Conservation (phyloP, 78 protist genomes). For the Capsaspora owczarzaki region DNA sequence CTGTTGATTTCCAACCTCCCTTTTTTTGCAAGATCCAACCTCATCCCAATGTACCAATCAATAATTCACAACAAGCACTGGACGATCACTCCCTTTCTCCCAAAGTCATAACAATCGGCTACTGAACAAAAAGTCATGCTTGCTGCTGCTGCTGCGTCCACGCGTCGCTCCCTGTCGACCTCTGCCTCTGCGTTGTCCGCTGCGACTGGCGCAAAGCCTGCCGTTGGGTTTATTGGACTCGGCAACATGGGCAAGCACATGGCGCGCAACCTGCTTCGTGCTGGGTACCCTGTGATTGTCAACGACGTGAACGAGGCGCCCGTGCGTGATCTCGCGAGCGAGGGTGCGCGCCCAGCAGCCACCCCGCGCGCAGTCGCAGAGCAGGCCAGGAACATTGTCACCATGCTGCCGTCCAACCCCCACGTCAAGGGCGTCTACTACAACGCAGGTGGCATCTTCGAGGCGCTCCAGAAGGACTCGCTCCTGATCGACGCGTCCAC, state of each 20-base stretch:
- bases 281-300: conserved; percentile 49
- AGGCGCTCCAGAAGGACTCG: conserved; percentile 9
- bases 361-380: neutral
- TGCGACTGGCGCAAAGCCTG: too few relatives aligned
- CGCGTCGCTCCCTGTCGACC: too few relatives aligned
- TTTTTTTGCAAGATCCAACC: too few relatives aligned
- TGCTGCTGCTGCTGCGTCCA: too few relatives aligned
- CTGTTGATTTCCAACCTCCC: too few relatives aligned
- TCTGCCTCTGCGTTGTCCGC: too few relatives aligned
- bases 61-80: too few relatives aligned
- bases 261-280: conserved; percentile 62
- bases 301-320: conserved; percentile 25
- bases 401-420: conserved; percentile 79
- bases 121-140: too few relatives aligned
- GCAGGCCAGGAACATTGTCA: conserved; percentile 48
- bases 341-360: neutral
- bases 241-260: conserved; percentile 86
- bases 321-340: neutral
- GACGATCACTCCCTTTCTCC: too few relatives aligned
- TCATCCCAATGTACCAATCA: too few relatives aligned
- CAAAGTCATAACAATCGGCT: too few relatives aligned
- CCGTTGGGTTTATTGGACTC: conserved; percentile 86
- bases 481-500: conserved; percentile 71
- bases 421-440: conserved; percentile 64
- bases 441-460: conserved; percentile 15